Percentiles rank a stretch among this genome's conserved stretches.
These are phyloP conservation scores for Xylaria cubensis DNA, from an alignment of 495 filamentous ascomycete genomes.

Conservation along the genomic window DNA sequence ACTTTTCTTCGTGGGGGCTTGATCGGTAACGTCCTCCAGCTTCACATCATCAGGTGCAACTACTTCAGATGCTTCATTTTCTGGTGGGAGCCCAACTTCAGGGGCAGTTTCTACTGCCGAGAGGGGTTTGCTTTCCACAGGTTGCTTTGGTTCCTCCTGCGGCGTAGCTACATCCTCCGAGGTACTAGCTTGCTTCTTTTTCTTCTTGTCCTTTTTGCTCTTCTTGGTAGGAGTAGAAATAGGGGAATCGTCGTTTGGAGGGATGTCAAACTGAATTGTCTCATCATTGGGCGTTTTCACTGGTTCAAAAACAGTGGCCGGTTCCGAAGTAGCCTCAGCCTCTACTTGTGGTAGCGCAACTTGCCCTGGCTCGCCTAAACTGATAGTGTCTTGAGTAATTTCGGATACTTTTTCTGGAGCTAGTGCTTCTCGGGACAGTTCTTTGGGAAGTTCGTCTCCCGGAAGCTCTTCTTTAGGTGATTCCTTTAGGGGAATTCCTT, in stretches of 20 bases:
- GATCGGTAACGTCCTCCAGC: neutral
- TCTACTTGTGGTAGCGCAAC: neutral
- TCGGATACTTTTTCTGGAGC: neutral
- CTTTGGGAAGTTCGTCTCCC: neutral
- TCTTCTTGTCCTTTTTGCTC: conserved; percentile 31
- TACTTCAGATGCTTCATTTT: neutral
- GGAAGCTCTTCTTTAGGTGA: neutral
- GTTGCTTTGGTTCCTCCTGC: conserved; percentile 6
- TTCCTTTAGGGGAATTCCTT: neutral
- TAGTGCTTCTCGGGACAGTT: neutral
- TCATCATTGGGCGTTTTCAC: neutral
- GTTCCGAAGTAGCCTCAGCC: neutral
- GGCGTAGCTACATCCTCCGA: neutral
- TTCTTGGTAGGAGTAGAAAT: conserved; percentile 16
- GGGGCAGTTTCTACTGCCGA: neutral
- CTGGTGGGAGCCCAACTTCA: neutral
- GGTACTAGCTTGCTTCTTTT: conserved; percentile 29
- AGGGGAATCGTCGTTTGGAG: neutral
- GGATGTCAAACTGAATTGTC: neutral
- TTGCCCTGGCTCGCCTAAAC: neutral
- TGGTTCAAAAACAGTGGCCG: neutral
- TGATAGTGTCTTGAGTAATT: neutral
- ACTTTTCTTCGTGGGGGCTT: neutral
- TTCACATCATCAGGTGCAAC: neutral
- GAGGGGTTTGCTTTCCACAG: neutral